A percentile compares a stretch with the other conserved stretches of the same genome.
Conservation (phyloP, 2,329 filamentous ascomycete genomes). For the Ophiosphaerella herpotricha region DNA sequence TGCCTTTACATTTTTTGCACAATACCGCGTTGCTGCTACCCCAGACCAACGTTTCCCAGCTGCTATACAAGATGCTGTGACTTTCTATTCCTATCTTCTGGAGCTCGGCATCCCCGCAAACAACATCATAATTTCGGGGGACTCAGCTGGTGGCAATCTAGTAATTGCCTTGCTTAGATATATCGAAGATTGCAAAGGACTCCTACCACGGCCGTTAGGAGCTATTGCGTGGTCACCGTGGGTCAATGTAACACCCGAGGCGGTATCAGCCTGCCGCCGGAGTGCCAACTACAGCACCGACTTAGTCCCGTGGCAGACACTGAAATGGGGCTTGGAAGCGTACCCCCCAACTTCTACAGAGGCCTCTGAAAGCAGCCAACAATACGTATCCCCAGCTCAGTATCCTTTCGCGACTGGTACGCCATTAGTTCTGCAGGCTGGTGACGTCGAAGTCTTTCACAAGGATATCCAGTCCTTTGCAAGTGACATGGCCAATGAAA, state of each 20-base stretch:
- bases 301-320: neutral
- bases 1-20: neutral
- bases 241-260: neutral
- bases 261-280: neutral
- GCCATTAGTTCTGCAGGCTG: neutral
- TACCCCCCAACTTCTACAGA: neutral
- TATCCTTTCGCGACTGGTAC: neutral
- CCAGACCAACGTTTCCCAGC: neutral
- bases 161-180: slow-evolving; percentile 7
- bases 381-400: neutral
- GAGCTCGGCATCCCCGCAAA: neutral
- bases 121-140: slow-evolving; percentile 14
- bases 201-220: neutral
- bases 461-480: neutral
- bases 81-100: neutral
- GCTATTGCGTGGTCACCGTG: neutral
- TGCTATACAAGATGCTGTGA: neutral
- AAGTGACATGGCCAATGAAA: no score
- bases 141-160: slow-evolving; percentile 28
- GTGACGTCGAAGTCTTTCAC: neutral
- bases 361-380: neutral
- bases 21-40: neutral
- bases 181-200: neutral
- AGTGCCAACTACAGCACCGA: neutral
- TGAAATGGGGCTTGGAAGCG: neutral